Percentiles rank a stretch among this genome's conserved stretches.
Conservation (phyloP, 352 stramenopile species). For the Phytopythium helicoides region DNA sequence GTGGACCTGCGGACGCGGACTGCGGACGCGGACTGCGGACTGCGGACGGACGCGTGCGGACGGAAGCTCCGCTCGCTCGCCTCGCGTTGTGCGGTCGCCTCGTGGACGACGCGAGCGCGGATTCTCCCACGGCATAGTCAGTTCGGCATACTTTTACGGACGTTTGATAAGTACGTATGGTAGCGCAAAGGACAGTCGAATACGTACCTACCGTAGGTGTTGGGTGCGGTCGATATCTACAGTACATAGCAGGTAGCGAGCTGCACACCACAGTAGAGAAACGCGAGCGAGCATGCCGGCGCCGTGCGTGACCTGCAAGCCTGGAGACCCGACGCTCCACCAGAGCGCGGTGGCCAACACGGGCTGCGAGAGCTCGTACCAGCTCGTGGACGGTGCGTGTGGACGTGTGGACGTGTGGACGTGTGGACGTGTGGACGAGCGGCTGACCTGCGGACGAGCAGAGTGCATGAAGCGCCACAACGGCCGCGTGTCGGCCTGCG, state of each 20-base stretch:
- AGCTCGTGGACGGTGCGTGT: conserved; percentile 59
- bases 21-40: too few relatives aligned
- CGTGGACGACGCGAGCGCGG: too few relatives aligned
- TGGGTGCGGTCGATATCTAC: too few relatives aligned
- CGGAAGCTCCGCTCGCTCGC: background rate
- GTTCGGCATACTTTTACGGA: conserved; percentile 1
- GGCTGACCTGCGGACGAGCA: too few relatives aligned
- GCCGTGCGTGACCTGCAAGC: conserved; percentile 71
- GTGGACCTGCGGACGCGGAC: background rate
- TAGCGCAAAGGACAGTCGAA: too few relatives aligned
- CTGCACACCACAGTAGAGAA: too few relatives aligned
- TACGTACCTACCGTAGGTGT: too few relatives aligned
- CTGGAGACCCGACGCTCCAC: conserved; percentile 64
- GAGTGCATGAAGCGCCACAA: conserved; percentile 82
- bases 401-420: background rate
- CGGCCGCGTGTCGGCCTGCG: conserved; percentile 73
- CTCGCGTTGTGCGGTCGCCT: background rate
- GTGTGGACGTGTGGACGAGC: conserved; percentile 5
- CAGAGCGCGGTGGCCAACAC: conserved; percentile 64
- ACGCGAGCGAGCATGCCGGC: conserved; percentile 50
- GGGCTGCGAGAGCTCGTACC: conserved; percentile 62
- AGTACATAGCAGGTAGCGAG: too few relatives aligned
- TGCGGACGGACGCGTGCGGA: too few relatives aligned
- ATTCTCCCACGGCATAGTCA: conserved; percentile 1
- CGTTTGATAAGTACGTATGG: too few relatives aligned